These are phyloP conservation scores for Melocanna baccifera DNA, from an alignment of 176 grass and related monocot genomes.

Conservation along the genomic window DNA sequence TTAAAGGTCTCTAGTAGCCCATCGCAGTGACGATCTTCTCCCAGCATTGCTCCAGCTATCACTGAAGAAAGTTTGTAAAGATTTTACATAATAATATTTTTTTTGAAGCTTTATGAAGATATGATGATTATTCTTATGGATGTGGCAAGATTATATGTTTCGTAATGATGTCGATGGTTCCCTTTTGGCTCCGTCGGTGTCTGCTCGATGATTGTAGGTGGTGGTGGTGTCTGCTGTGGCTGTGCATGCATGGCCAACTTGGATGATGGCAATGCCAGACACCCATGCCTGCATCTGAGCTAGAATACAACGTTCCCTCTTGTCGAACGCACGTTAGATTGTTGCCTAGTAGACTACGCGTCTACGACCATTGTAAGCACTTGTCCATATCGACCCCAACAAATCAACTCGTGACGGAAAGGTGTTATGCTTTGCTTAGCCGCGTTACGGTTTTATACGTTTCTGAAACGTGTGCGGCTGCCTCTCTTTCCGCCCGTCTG, in stretches of 20 bases:
- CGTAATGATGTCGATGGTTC: neutral
- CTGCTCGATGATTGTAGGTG: neutral
- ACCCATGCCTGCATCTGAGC: neutral
- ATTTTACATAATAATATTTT: neutral
- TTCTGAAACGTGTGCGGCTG: neutral
- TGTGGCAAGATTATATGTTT: neutral
- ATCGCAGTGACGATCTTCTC: neutral
- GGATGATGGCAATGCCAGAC: neutral
- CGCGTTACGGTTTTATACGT: neutral
- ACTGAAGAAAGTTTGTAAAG: neutral
- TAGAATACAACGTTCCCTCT: neutral
- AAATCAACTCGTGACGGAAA: neutral
- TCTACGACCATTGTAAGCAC: neutral
- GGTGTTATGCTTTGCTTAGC: neutral
- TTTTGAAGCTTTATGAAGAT: neutral
- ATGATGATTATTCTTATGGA: neutral
- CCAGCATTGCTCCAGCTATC: neutral
- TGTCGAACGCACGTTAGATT: constrained; percentile 3
- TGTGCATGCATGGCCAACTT: neutral
- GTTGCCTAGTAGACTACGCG: neutral
- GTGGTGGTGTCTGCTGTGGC: neutral
- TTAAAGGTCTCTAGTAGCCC: neutral
- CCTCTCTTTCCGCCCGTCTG: no score
- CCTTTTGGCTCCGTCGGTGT: neutral
- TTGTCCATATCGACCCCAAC: constrained; percentile 11